phyloP scores from a whole-genome alignment of 2,329 filamentous ascomycete genomes.

The Penicillium paneum region DNA sequence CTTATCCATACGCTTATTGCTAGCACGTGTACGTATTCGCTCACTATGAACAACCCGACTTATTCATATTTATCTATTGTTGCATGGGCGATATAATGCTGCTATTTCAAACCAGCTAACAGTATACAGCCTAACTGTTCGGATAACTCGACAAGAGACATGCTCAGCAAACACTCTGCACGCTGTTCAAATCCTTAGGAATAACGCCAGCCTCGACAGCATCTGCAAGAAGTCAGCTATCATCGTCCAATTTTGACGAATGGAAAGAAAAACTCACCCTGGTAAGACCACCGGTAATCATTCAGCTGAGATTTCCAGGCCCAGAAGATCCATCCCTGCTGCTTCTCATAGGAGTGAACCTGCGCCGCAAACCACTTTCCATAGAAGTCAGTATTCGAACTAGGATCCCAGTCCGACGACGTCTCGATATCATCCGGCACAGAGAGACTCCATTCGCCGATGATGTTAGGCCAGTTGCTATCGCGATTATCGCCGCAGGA shows the following conservation, averaged over 20 bases:
- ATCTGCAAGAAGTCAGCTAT: conserved; percentile 44
- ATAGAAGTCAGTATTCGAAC: conserved; percentile 52
- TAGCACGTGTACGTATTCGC: background rate
- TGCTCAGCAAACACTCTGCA: conserved; percentile 6
- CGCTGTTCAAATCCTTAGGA: conserved; percentile 30
- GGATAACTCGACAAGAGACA: background rate
- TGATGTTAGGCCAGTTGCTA: conserved; percentile 48
- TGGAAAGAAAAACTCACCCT: conserved; percentile 16
- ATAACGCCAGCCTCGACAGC: conserved; percentile 43
- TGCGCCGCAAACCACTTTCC: conserved; percentile 57
- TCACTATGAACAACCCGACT: background rate
- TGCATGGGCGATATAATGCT: background rate
- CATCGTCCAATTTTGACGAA: conserved; percentile 43
- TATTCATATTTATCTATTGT: background rate
- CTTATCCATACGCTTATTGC: background rate
- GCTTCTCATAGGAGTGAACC: conserved; percentile 53
- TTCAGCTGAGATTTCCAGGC: conserved; percentile 54
- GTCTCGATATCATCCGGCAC: conserved; percentile 51
- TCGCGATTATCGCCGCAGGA: conserved; percentile 51
- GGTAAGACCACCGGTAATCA: conserved; percentile 34
- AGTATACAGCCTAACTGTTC: background rate
- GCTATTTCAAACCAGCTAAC: background rate
- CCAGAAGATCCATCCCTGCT: conserved; percentile 58
- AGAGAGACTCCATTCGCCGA: conserved; percentile 59
- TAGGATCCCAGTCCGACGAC: conserved; percentile 45